Percentiles rank a stretch among this genome's conserved stretches.
phyloP scores from a whole-genome alignment of 2,329 filamentous ascomycete genomes.

The Exophiala calicioides region DNA sequence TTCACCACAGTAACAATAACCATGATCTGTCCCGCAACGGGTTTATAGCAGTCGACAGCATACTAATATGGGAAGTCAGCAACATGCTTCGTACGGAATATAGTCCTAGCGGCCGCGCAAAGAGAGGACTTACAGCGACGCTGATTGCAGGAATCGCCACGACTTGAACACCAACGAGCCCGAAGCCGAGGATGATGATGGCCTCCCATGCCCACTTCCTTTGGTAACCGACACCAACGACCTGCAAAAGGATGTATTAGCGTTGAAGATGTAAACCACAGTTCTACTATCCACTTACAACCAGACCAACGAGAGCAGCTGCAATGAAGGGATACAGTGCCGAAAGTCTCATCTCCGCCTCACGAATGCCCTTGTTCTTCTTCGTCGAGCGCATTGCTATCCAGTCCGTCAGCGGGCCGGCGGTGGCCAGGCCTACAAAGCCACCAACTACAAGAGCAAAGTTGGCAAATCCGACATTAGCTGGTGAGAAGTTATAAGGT shows the following conservation, averaged over 20 bases:
- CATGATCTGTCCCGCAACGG: slow-evolving; percentile 59
- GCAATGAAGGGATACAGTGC: slow-evolving; percentile 59
- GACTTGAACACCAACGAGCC: slow-evolving; percentile 57
- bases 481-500: slow-evolving; percentile 45
- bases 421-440: slow-evolving; percentile 55
- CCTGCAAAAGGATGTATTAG: neutral
- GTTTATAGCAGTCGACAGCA: slow-evolving; percentile 65
- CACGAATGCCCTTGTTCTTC: slow-evolving; percentile 56
- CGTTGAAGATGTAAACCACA: slow-evolving; percentile 1
- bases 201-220: slow-evolving; percentile 55
- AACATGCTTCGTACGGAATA: neutral
- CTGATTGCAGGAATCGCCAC: slow-evolving; percentile 60
- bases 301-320: slow-evolving; percentile 58
- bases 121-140: slow-evolving; percentile 37
- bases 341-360: slow-evolving; percentile 59
- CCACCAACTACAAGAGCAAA: slow-evolving; percentile 58
- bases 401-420: slow-evolving; percentile 59
- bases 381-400: slow-evolving; percentile 53
- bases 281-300: slow-evolving; percentile 44
- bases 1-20: slow-evolving; percentile 38
- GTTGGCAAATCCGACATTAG: slow-evolving; percentile 57
- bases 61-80: slow-evolving; percentile 41
- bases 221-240: slow-evolving; percentile 49
- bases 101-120: too few species aligned
- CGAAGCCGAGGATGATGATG: slow-evolving; percentile 59